phyloP scores from a whole-genome alignment of 805 yeast species.

The Ogataea wickerhamii region DNA sequence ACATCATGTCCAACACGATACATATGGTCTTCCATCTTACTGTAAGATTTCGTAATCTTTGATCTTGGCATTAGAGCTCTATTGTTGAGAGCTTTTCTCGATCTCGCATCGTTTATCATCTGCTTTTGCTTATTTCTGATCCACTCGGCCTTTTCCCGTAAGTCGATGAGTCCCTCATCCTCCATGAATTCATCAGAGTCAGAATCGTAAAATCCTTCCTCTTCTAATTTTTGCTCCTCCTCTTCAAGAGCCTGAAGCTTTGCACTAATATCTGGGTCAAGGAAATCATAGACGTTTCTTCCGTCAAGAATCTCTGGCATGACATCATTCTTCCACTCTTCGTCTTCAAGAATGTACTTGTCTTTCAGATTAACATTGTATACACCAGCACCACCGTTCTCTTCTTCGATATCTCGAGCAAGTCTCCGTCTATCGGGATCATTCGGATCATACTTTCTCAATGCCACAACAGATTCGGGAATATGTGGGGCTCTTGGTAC shows the following conservation, averaged over 20 bases:
- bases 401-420: conserved; percentile 87
- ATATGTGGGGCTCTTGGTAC: conserved; percentile 72
- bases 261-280: conserved; percentile 92
- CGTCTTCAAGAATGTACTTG: conserved; percentile 87
- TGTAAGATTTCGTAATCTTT: conserved; percentile 68
- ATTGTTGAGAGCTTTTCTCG: conserved; percentile 82
- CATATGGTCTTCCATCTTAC: conserved; percentile 86
- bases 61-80: conserved; percentile 89
- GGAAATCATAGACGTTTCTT: conserved; percentile 93
- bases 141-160: conserved; percentile 89
- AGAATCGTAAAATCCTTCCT: conserved; percentile 93
- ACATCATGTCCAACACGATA: conserved; percentile 88
- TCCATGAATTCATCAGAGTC: conserved; percentile 64
- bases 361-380: conserved; percentile 91
- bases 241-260: conserved; percentile 94
- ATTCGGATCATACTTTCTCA: conserved; percentile 66
- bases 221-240: conserved; percentile 91
- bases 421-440: conserved; percentile 81
- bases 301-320: conserved; percentile 98
- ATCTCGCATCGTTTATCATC: conserved; percentile 86
- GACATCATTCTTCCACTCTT: conserved; percentile 94
- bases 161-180: conserved; percentile 59
- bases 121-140: conserved; percentile 91
- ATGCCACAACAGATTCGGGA: conserved; percentile 66
- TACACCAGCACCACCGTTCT: conserved; percentile 99